Evolutionary conservation across 441 rosid species (phyloP).

Genomic region (Adansonia grandidieri): DNA sequence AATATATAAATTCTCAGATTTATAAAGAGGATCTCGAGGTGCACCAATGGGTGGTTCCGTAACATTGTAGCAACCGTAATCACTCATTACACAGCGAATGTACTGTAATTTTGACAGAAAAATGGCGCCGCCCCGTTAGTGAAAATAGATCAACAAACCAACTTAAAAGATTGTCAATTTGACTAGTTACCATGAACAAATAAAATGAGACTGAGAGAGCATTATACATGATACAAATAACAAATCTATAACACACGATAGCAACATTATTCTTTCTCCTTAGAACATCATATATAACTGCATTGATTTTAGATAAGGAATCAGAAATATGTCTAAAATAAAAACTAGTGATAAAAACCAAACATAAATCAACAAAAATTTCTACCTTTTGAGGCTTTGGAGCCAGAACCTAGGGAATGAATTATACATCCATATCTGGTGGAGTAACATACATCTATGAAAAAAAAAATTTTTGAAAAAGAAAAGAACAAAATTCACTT

Average conservation of each 20-base stretch:
- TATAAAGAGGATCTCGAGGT: conserved; percentile 84
- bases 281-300: background rate
- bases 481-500: too few species aligned
- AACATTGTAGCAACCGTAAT: conserved; percentile 80
- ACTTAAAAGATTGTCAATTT: conserved; percentile 6
- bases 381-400: conserved; percentile 90
- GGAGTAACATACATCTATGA: conserved; percentile 94
- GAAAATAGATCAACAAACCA: conserved; percentile 5
- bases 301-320: conserved; percentile 2
- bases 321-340: background rate
- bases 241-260: too few species aligned
- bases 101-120: conserved; percentile 50
- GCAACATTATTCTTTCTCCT: too few species aligned
- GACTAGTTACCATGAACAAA: background rate
- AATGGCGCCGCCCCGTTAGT: conserved; percentile 2
- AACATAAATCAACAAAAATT: background rate
- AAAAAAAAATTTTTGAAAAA: background rate
- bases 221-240: background rate
- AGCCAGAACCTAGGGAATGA: conserved; percentile 83
- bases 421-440: conserved; percentile 85
- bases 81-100: conserved; percentile 87
- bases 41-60: conserved; percentile 93
- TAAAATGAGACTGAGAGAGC: background rate
- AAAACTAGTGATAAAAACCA: background rate
- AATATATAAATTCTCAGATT: conserved; percentile 51